phyloP scores from a whole-genome alignment of 345 rosid species.

The Microthlaspi erraticum region DNA sequence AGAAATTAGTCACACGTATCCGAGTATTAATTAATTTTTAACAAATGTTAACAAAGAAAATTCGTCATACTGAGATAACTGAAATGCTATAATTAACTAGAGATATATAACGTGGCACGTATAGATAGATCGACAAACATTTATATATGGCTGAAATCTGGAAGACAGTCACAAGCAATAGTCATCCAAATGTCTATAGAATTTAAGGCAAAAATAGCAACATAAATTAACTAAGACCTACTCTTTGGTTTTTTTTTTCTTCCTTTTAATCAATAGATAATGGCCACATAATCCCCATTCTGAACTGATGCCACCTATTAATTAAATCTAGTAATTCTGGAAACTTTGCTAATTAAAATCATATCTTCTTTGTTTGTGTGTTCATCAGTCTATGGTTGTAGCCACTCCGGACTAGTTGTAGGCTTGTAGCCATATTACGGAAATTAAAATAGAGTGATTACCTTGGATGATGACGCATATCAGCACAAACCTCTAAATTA shows the following conservation, averaged over 20 bases:
- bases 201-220: conserved; percentile 13
- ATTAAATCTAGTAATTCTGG: not conserved
- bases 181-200: conserved; percentile 19
- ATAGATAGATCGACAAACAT: conserved; percentile 3
- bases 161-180: conserved; percentile 26
- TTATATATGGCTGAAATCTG: conserved; percentile 34
- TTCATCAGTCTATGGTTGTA: no score
- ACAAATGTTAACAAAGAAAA: no score
- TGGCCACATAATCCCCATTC: not conserved
- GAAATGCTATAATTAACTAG: not conserved
- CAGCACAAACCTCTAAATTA: no score
- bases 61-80: not conserved
- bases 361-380: no score
- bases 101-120: conserved; percentile 9
- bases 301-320: not conserved
- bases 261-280: not conserved
- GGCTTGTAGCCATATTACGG: no score
- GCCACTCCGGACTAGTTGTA: no score
- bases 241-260: not conserved
- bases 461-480: no score
- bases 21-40: no score
- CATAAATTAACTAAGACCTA: conserved; percentile 18
- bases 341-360: not conserved
- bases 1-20: no score
- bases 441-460: no score